Evolutionary conservation across 2,329 filamentous ascomycete genomes (phyloP), one percentile per base, ranked within the genome.

Genomic region (Tolypocladium paradoxum): DNA sequence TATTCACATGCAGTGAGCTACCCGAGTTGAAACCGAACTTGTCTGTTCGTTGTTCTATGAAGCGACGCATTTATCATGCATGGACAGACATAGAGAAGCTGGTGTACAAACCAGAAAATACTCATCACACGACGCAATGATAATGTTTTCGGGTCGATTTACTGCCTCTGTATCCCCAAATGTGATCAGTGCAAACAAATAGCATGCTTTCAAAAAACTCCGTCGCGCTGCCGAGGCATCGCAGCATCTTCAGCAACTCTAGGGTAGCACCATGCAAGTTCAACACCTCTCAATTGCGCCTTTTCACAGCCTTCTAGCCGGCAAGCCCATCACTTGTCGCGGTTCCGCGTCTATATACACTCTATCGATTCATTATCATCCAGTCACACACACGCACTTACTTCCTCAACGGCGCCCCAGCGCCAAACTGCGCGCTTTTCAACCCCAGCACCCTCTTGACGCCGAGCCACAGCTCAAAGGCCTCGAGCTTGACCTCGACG

Each of bases 401-500:
- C 53, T 56, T 56, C 53, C 54, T 53, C 50, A 67, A 52, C 51
- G 57, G 57, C 53, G 58, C 47, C 6, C 40, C 48, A 16, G 56
- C 57, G 20, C 61, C 61, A 59, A 69, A 61, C 54, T 63, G 56
- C 20, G 62, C n/a, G 18, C 54, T 55, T 52, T 58, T 60, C 27
- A 69, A 38, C 5, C 72, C 72, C 16, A 74, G 50, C 35, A 74
- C 60, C 53, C 81, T 73, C 69, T 82, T 81, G 6, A 78, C 57
- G 31, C 69, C 69, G 35, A 86, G 66, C 78, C 79, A 84, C 43
- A 81, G 62, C 70, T 87, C 83, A 66, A 85, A 85, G 7, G 72
- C 71, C 59, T 81, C 78, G 34, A 87, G 70, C 71, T 84, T 85
- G 40, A 81, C 58, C 67, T 82, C 79, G 5, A 87, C 80, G 34